These are phyloP conservation scores for Nicotiana paniculata DNA, from an alignment of 257 asterid genomes.

Conservation along the genomic window DNA sequence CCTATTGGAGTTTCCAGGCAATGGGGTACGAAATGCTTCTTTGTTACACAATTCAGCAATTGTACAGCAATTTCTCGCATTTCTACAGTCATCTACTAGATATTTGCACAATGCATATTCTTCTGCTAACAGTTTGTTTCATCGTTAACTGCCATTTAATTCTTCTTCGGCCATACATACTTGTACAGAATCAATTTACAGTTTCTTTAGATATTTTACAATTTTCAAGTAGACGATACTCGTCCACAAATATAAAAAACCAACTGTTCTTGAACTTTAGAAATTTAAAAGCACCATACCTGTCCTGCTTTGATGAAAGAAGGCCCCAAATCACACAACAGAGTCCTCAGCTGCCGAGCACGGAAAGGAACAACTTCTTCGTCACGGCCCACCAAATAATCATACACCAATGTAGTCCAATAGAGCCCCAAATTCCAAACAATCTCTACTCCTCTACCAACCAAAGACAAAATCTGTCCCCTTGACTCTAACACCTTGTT, in stretches of 20 bases:
- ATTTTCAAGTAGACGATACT: neutral
- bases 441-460: constrained; percentile 90
- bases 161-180: neutral
- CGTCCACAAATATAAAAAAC: neutral
- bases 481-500: constrained; percentile 86
- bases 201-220: neutral
- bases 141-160: neutral
- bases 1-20: neutral
- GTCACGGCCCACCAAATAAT: constrained; percentile 82
- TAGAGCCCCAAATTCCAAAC: constrained; percentile 94
- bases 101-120: neutral
- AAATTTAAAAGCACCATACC: constrained; percentile 42
- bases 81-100: neutral
- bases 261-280: neutral
- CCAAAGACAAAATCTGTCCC: constrained; percentile 71
- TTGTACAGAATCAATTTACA: neutral
- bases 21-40: neutral
- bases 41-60: neutral
- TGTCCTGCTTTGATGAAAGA: constrained; percentile 99
- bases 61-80: neutral
- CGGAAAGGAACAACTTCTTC: constrained; percentile 99
- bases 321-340: constrained; percentile 95
- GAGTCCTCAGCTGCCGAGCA: constrained; percentile 89
- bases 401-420: constrained; percentile 81
- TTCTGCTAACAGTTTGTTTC: neutral